Base-by-base conservation (phyloP, 2,329 filamentous ascomycete species). In the Paraphaeosphaeria minitans region DNA sequence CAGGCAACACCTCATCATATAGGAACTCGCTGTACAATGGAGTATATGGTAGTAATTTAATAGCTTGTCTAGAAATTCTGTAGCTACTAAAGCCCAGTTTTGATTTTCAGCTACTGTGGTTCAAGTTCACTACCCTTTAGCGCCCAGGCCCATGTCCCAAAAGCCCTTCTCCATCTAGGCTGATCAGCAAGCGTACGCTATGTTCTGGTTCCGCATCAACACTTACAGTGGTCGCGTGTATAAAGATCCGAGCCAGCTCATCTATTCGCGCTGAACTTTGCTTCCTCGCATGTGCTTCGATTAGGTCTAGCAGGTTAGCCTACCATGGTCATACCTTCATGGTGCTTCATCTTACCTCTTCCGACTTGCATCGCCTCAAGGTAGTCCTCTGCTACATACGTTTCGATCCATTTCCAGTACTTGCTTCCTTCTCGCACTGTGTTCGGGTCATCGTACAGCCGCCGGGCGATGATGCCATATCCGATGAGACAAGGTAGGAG, bases 341-440 rank as follows among this genome's bases (percentile, higher is more conserved):
- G n/a, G 56, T 16, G 16, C 16, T 31, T 53, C 14, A 21, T 66
- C 84, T 76, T 79, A 92, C 90, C 87, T 55, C 84, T 86, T 22
- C 91, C 92, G 3, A 86, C 82, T 63, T 81, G 81, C 55, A 96
- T 90, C 6, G 91, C 91, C 61, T 87, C 82, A 0, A 82, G 78
- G 66, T 96, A 97, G 73, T 95, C 91, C 0, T 91, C 88, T 2
- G 88, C 90, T 16, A 90, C 85, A 72, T 97, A 98, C 70, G 92
- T 96, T 72, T 93, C 83, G 65, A 98, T 92, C 94, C 94, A 98
- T 47, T 87, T 85, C 89, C 90, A 95, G 79, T 96, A 98, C 19
- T 79, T 82, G 73, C 94, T 96, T 0, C 81, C 86, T 13, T 89
- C 82, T 41, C 83, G 82, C 50, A 80, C 69, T 37, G 87, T 89